Evolutionary conservation across 805 yeast species (phyloP).

Genomic region (Lipomyces kockii): DNA sequence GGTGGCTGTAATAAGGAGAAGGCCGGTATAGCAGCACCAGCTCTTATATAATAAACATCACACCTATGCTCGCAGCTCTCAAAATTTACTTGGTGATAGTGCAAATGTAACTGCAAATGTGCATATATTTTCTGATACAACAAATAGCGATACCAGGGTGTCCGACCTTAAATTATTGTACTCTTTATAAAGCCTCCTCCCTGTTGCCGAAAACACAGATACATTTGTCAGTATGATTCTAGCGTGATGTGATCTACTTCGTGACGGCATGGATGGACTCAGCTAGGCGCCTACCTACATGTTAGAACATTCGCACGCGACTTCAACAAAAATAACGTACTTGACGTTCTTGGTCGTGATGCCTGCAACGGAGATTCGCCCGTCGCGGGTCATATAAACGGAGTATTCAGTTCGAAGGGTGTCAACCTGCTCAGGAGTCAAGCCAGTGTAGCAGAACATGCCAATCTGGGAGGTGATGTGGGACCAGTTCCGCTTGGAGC

Average conservation of each 20-base stretch:
- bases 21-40: background rate
- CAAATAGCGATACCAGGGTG: background rate
- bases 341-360: conserved; percentile 79
- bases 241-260: conserved; percentile 27
- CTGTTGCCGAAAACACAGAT: background rate
- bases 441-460: conserved; percentile 94
- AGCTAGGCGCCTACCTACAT: conserved; percentile 43
- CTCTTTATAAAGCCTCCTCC: background rate
- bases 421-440: conserved; percentile 70
- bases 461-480: conserved; percentile 89
- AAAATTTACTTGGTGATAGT: background rate
- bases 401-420: conserved; percentile 70
- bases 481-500: conserved; percentile 75
- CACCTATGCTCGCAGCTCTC: background rate
- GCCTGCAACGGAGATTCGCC: conserved; percentile 91
- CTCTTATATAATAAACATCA: background rate
- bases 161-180: background rate
- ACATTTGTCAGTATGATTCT: background rate
- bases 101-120: background rate
- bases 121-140: background rate
- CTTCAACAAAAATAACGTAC: conserved; percentile 42
- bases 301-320: background rate
- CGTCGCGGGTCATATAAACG: conserved; percentile 86
- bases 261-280: conserved; percentile 48
- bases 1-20: background rate